Evolutionary conservation across 106 monocot species (phyloP), one percentile per base, ranked within the genome.

Genomic region (Platanthera zijinensis): DNA sequence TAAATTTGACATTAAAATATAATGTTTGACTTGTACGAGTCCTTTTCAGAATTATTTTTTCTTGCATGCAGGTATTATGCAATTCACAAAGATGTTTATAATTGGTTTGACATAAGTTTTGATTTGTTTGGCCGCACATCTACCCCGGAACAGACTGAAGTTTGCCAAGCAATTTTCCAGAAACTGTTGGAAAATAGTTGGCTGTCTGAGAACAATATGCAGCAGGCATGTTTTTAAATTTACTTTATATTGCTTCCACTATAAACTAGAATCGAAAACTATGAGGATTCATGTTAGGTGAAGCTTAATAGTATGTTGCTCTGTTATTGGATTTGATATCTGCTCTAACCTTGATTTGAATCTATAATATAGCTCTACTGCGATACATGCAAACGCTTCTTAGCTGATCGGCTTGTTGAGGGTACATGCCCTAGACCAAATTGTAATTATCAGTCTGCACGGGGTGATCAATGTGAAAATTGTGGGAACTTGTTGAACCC

Each of bases 401-500:
- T 97, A 72, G 96, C 93, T 71, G 96, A 97, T 79, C 82, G 96
- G 74, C 84, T 97, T 52, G 93, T 97, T 59, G 96, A 97, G 80
- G 96, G 96, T n/a, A 83, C 80, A 50, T 94, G 96, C 53, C 96
- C 96, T 64, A 91, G 83, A 7, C 73, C 80, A 32, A 76, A 74
- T 59, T 97, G 96, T 81, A 85, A 89, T 70, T 87, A 94, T 51
- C 87, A 91, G 0, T 89, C 89, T 76, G 96, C 96, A 48, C 48
- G 93, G 63, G 96, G 96, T 54, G 96, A 97, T 49, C 96, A 93
- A 69, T 97, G 96, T 86, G 96, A 97, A 74, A 97, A 86, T 14
- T 97, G 96, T 84, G 94, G 96, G 48, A 91, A 91, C 49, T 78
- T 93, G 74, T 84, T 93, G 74, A 97, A 97, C 75, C 93, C 96